Evolutionary conservation across 352 stramenopile species (phyloP).

Genomic region (Pythium myriotylum): DNA sequence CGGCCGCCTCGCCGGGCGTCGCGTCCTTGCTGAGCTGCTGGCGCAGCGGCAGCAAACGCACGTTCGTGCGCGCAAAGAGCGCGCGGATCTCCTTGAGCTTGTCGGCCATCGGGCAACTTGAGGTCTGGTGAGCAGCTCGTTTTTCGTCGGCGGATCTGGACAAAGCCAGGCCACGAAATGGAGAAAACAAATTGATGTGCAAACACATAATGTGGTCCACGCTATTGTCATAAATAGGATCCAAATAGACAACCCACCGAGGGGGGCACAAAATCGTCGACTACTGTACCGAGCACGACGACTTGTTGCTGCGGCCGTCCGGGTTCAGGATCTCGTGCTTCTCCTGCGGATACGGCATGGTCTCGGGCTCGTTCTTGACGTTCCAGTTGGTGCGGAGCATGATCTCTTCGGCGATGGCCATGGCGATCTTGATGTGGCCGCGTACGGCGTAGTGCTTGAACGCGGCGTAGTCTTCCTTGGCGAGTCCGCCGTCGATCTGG

Average conservation of each 20-base stretch:
- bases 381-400: constrained; percentile 66
- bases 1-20: constrained; percentile 7
- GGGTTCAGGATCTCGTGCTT: constrained; percentile 80
- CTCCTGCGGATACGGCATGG: constrained; percentile 78
- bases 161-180: neutral
- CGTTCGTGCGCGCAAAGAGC: constrained; percentile 64
- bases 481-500: constrained; percentile 68
- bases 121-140: constrained; percentile 9
- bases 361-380: constrained; percentile 47
- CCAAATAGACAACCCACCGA: neutral
- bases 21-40: constrained; percentile 55
- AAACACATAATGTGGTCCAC: constrained; percentile 11
- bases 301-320: constrained; percentile 51
- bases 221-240: constrained; percentile 13
- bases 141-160: neutral
- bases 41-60: constrained; percentile 65
- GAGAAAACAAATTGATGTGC: too few species aligned
- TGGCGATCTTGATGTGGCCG: constrained; percentile 83
- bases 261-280: neutral
- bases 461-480: constrained; percentile 72
- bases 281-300: constrained; percentile 36
- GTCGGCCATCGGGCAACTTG: constrained; percentile 38
- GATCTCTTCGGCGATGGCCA: constrained; percentile 73
- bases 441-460: constrained; percentile 85
- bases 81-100: constrained; percentile 68